Conservation (phyloP, 2,329 filamentous ascomycete genomes). For the Kalmusia sp. region DNA sequence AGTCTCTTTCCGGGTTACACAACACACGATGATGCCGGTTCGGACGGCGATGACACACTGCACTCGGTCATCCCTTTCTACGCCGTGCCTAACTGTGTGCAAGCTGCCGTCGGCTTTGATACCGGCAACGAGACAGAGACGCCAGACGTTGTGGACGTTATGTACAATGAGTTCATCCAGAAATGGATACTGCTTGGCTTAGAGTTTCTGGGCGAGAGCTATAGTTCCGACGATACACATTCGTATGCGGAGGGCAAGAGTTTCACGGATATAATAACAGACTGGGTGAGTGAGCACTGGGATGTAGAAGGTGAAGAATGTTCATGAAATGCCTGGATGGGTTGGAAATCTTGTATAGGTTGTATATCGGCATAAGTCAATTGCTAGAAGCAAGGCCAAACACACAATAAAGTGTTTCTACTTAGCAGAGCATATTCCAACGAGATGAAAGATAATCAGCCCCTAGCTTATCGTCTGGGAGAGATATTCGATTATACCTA, state of each 20-base stretch:
- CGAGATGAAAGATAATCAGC: too few relatives aligned
- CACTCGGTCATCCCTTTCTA: slow-evolving; percentile 79
- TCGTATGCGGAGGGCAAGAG: slow-evolving; percentile 61
- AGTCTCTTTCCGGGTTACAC: slow-evolving; percentile 80
- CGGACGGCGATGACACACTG: slow-evolving; percentile 88
- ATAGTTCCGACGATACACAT: slow-evolving; percentile 58
- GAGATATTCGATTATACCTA: too few relatives aligned
- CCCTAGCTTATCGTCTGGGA: too few relatives aligned
- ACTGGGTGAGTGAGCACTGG: slow-evolving; percentile 67
- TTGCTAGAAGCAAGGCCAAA: too few relatives aligned
- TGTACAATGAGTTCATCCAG: slow-evolving; percentile 92
- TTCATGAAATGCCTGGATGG: too few relatives aligned
- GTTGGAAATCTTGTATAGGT: too few relatives aligned
- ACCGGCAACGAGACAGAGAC: slow-evolving; percentile 48
- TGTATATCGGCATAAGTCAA: too few relatives aligned
- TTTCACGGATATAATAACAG: slow-evolving; percentile 64
- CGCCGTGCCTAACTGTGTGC: slow-evolving; percentile 81
- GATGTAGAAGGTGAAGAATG: slow-evolving; percentile 27
- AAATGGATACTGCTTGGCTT: slow-evolving; percentile 80
- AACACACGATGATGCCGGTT: slow-evolving; percentile 82
- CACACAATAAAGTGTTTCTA: too few relatives aligned
- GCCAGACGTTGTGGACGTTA: slow-evolving; percentile 80
- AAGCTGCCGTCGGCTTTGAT: slow-evolving; percentile 71
- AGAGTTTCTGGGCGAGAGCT: slow-evolving; percentile 63
- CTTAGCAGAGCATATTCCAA: too few relatives aligned